A percentile compares a stretch with the other conserved stretches of the same genome.
Conservation (phyloP, 2,329 filamentous ascomycete species). For the Verticillium longisporum region DNA sequence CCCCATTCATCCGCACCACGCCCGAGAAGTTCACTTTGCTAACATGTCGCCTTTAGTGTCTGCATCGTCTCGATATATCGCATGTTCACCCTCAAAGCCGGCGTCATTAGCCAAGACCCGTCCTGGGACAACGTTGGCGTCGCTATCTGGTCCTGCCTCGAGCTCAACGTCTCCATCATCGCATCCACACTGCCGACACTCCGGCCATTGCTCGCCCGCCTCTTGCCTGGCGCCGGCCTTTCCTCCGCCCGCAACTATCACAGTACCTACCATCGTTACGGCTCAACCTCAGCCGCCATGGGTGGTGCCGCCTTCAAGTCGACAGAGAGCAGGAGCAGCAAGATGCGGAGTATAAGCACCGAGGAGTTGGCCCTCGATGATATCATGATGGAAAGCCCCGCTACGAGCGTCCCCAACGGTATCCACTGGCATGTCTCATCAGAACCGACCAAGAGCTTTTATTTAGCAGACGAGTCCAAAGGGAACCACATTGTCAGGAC, state of each 20-base stretch:
- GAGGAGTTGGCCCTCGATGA: slow-evolving; percentile 17
- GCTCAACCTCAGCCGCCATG: slow-evolving; percentile 6
- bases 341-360: slow-evolving; percentile 13
- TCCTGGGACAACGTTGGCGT: slow-evolving; percentile 23
- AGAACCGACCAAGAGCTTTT: background rate
- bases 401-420: background rate
- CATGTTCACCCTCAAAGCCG: slow-evolving; percentile 20
- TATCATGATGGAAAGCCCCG: slow-evolving; percentile 3
- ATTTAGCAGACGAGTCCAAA: background rate
- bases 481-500: slow-evolving; percentile 4
- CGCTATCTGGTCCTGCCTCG: slow-evolving; percentile 22
- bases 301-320: slow-evolving; percentile 5
- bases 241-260: slow-evolving; percentile 13
- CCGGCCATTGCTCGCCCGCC: slow-evolving; percentile 17
- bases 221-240: too few relatives aligned
- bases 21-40: slow-evolving; percentile 1
- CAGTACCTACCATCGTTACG: slow-evolving; percentile 13
- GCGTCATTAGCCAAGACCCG: slow-evolving; percentile 18
- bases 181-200: slow-evolving; percentile 21
- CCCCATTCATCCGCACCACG: background rate
- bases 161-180: slow-evolving; percentile 22
- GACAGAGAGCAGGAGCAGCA: slow-evolving; percentile 5
- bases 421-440: slow-evolving; percentile 4
- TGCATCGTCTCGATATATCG: slow-evolving; percentile 24
- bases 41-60: slow-evolving; percentile 13